Evolutionary conservation across 495 filamentous ascomycete species (phyloP).

Genomic region (Penicillium flavigenum): DNA sequence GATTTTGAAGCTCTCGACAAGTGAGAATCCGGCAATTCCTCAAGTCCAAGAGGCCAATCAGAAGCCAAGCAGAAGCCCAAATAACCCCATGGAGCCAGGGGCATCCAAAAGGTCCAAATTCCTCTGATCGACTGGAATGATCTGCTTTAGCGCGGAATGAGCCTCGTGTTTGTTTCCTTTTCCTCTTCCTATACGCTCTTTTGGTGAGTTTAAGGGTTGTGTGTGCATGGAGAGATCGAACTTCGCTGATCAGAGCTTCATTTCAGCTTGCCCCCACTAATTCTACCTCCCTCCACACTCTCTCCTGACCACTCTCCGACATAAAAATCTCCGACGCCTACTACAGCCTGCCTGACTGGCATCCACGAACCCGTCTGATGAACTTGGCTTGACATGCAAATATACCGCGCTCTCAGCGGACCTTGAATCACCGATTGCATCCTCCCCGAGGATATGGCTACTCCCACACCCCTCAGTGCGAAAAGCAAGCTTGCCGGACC

Average conservation of each 20-base stretch:
- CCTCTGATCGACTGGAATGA: slow-evolving; percentile 28
- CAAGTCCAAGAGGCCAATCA: not conserved
- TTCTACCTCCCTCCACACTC: slow-evolving; percentile 5
- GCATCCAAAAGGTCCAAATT: slow-evolving; percentile 10
- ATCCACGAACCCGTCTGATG: not conserved
- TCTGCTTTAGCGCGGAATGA: slow-evolving; percentile 26
- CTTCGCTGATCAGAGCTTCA: slow-evolving; percentile 11
- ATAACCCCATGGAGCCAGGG: not conserved
- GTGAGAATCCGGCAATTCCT: not conserved
- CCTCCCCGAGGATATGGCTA: slow-evolving; percentile 38
- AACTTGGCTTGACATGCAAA: slow-evolving; percentile 25
- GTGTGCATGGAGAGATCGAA: not conserved
- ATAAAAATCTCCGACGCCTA: not conserved
- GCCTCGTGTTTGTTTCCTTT: slow-evolving; percentile 7
- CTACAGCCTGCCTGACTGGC: not conserved
- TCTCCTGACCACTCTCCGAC: slow-evolving; percentile 12
- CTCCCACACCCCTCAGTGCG: slow-evolving; percentile 32
- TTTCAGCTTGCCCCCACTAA: slow-evolving; percentile 17
- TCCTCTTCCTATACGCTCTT: slow-evolving; percentile 9
- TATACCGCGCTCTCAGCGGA: slow-evolving; percentile 26
- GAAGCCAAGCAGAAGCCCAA: not conserved
- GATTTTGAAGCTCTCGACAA: not conserved
- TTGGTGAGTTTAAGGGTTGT: slow-evolving; percentile 10
- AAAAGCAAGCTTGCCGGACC: slow-evolving; percentile 41
- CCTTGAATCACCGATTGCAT: slow-evolving; percentile 22